Evolutionary conservation across 2,329 filamentous ascomycete genomes (phyloP).

Genomic region (Arthrinium puccinioides): DNA sequence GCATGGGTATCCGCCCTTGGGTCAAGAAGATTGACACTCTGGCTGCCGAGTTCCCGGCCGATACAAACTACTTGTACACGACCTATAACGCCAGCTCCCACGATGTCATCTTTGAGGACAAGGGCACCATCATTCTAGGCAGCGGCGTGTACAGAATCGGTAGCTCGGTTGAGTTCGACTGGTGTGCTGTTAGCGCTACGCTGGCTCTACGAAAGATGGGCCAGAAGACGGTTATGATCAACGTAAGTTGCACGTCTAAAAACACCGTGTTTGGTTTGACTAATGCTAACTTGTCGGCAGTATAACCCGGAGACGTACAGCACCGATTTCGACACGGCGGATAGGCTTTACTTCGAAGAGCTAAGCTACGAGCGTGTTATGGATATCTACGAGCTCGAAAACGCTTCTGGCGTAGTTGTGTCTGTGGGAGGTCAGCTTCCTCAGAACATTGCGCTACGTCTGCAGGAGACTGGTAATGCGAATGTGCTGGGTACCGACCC

Average conservation of each 20-base stretch:
- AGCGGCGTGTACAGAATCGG: constrained; percentile 97
- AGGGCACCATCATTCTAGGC: constrained; percentile 82
- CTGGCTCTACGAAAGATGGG: constrained; percentile 77
- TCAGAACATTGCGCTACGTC: constrained; percentile 91
- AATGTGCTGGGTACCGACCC: constrained; percentile 91
- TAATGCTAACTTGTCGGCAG: constrained; percentile 3
- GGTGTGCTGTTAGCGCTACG: constrained; percentile 91
- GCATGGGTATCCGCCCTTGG: constrained; percentile 86
- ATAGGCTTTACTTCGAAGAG: constrained; percentile 95
- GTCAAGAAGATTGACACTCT: constrained; percentile 99
- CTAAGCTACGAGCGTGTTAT: constrained; percentile 95
- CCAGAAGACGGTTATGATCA: constrained; percentile 98
- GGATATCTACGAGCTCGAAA: constrained; percentile 96
- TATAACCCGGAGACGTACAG: constrained; percentile 74
- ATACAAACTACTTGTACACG: constrained; percentile 95
- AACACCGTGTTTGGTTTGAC: constrained; percentile 5
- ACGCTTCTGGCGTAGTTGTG: constrained; percentile 79
- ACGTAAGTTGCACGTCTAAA: constrained; percentile 47
- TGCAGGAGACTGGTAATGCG: constrained; percentile 85
- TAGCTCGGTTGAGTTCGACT: constrained; percentile 96
- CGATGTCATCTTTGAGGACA: constrained; percentile 89
- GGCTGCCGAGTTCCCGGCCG: constrained; percentile 89
- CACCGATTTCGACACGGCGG: constrained; percentile 84
- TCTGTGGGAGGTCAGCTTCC: constrained; percentile 94
- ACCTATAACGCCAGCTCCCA: constrained; percentile 95